A percentile compares a stretch with the other conserved stretches of the same genome.
These are phyloP conservation scores for Microthlaspi erraticum DNA, from an alignment of 345 rosid species.

Conservation along the genomic window DNA sequence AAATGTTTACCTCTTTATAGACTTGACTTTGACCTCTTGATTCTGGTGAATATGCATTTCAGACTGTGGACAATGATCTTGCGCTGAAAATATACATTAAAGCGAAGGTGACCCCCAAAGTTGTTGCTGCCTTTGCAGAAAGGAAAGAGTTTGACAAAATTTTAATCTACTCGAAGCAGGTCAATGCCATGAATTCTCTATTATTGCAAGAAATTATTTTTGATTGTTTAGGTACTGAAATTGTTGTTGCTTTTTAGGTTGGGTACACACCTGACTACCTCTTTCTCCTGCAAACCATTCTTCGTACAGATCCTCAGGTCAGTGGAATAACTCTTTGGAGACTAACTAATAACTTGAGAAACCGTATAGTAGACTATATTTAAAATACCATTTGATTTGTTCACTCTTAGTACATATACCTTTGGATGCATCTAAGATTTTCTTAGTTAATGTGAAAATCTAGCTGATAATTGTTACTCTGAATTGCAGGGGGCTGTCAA, in stretches of 20 bases:
- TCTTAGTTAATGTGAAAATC: background rate
- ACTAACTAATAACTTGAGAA: background rate
- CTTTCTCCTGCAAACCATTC: conserved; percentile 99
- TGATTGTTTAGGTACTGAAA: background rate
- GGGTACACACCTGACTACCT: conserved; percentile 98
- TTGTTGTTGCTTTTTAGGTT: conserved; percentile 58
- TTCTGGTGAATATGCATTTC: conserved; percentile 28
- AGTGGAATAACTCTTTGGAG: conserved; percentile 2
- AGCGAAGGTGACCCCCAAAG: conserved; percentile 99
- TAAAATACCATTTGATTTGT: background rate
- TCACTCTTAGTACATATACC: background rate
- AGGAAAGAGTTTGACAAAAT: conserved; percentile 98
- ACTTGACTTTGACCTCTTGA: background rate
- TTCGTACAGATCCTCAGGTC: conserved; percentile 99
- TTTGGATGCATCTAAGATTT: background rate
- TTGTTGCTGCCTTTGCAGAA: conserved; percentile 99
- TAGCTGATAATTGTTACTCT: background rate
- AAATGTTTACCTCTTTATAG: background rate
- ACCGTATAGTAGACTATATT: background rate
- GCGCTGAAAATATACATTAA: conserved; percentile 95
- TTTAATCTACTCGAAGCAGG: conserved; percentile 97
- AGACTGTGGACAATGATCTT: conserved; percentile 99
- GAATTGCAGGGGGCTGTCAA: conserved; percentile 89
- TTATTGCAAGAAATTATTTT: background rate
- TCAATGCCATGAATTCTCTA: conserved; percentile 24